Conservation (phyloP, 2,329 filamentous ascomycete genomes). For the Fusarium sambucinum region DNA sequence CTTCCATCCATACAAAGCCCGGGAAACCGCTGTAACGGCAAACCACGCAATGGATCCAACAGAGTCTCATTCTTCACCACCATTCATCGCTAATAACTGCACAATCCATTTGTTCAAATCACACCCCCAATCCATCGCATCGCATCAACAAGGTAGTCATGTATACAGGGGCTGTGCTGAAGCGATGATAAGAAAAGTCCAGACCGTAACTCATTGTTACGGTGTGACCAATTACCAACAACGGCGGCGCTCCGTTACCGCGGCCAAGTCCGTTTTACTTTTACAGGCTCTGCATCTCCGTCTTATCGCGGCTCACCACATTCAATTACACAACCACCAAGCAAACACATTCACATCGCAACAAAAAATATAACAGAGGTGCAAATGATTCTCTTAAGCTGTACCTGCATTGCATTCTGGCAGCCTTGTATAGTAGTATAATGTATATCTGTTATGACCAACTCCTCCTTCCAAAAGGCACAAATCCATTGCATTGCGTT, state of each 20-base stretch:
- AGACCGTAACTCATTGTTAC: neutral
- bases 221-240: neutral
- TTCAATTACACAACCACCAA: neutral
- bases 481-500: slow-evolving; percentile 36
- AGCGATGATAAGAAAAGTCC: neutral
- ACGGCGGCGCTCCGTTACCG: neutral
- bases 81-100: too few species aligned
- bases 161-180: neutral
- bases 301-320: neutral
- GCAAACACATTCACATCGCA: neutral
- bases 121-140: neutral
- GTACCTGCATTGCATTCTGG: slow-evolving; percentile 48
- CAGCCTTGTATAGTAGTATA: slow-evolving; percentile 47
- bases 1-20: too few species aligned
- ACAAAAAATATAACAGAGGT: slow-evolving; percentile 13
- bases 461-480: slow-evolving; percentile 29
- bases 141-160: neutral
- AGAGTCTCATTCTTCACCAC: neutral
- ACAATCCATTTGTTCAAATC: neutral
- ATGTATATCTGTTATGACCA: slow-evolving; percentile 41
- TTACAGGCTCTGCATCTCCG: neutral
- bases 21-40: too few species aligned
- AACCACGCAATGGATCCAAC: too few species aligned
- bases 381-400: slow-evolving; percentile 40
- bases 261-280: neutral